Conservation (phyloP, 208 protist genomes). For the Histomonas meleagridis region DNA sequence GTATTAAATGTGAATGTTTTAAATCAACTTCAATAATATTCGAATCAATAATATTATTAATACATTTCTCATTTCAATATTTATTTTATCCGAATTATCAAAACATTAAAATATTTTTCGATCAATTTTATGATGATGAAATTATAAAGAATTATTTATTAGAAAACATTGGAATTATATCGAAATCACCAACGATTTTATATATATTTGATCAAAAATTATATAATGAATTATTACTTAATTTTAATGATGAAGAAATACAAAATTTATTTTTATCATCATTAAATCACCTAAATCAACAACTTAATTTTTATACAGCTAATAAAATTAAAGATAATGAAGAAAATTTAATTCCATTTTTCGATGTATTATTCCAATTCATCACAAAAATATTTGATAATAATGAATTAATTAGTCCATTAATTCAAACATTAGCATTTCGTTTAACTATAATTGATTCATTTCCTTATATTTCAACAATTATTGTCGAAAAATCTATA, state of each 20-base stretch:
- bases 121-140: neutral
- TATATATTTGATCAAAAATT: neutral
- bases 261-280: neutral
- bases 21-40: neutral
- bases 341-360: neutral
- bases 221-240: neutral
- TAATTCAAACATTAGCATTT: neutral
- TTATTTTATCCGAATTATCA: neutral
- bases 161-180: neutral
- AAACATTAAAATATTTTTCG: neutral
- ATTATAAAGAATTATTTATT: neutral
- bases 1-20: neutral
- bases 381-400: neutral
- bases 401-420: too few species aligned
- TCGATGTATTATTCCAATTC: neutral
- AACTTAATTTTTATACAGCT: neutral
- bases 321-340: neutral
- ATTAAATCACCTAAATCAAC: neutral
- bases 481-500: neutral
- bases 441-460: neutral
- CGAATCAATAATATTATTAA: neutral
- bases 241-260: neutral
- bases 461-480: neutral
- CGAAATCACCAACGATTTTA: neutral
- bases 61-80: neutral